phyloP scores from a whole-genome alignment of 1,284 basidiomycete genomes.

The Mycocalia duriaeana region DNA sequence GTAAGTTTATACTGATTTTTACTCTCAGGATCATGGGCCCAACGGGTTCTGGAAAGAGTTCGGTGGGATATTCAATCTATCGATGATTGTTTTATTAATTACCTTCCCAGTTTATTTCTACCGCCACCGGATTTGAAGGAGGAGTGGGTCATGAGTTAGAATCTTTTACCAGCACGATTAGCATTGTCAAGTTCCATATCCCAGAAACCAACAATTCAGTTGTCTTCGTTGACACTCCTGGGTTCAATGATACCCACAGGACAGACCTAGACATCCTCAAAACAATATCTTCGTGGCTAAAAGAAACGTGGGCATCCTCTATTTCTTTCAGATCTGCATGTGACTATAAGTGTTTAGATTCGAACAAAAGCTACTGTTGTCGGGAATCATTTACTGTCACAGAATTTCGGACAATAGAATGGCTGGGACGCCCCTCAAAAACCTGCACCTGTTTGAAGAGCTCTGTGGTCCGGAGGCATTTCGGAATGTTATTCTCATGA shows the following conservation, averaged over 20 bases:
- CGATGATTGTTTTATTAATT: slow-evolving; percentile 2
- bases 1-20: not conserved
- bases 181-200: slow-evolving; percentile 12
- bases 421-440: slow-evolving; percentile 16
- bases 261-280: slow-evolving; percentile 19
- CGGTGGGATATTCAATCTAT: slow-evolving; percentile 9
- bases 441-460: slow-evolving; percentile 17
- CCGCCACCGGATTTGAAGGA: slow-evolving; percentile 6
- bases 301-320: slow-evolving; percentile 15
- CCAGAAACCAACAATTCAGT: slow-evolving; percentile 12
- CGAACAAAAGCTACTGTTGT: slow-evolving; percentile 13
- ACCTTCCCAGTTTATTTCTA: slow-evolving; percentile 13
- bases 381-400: slow-evolving; percentile 20
- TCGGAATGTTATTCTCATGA: slow-evolving; percentile 15
- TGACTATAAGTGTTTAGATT: slow-evolving; percentile 11
- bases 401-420: slow-evolving; percentile 19
- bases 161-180: slow-evolving; percentile 14
- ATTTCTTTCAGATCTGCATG: not conserved
- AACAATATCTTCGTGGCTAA: slow-evolving; percentile 20
- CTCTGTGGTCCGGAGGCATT: slow-evolving; percentile 16
- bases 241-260: slow-evolving; percentile 20
- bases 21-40: slow-evolving; percentile 21
- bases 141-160: slow-evolving; percentile 13
- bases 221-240: slow-evolving; percentile 23
- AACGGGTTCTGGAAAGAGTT: slow-evolving; percentile 22